Conservation (phyloP, 345 rosid species). For the Syzygium aqueum region DNA sequence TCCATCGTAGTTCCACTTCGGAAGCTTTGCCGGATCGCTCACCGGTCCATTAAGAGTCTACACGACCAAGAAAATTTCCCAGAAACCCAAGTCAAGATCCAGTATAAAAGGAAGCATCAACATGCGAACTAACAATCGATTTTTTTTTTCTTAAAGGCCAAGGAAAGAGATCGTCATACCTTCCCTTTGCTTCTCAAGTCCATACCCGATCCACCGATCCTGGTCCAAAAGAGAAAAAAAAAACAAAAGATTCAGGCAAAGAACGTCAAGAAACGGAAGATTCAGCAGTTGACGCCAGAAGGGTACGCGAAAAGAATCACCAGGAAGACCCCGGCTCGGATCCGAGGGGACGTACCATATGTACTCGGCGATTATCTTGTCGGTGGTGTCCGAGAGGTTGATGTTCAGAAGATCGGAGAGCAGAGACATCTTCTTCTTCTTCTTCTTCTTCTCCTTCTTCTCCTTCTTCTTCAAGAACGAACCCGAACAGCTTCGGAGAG, state of each 20-base stretch:
- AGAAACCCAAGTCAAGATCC: background rate
- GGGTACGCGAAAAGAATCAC: background rate
- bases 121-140: background rate
- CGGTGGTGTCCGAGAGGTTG: slow-evolving; percentile 21
- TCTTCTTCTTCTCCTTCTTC: background rate
- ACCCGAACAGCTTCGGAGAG: background rate
- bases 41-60: slow-evolving; percentile 22
- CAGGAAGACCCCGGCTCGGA: background rate
- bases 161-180: slow-evolving; percentile 3
- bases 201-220: slow-evolving; percentile 42
- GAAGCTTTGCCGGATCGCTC: slow-evolving; percentile 15
- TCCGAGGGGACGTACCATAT: slow-evolving; percentile 12
- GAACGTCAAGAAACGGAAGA: background rate
- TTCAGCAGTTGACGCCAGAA: background rate
- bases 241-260: background rate
- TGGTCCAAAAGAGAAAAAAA: background rate
- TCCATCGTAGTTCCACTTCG: slow-evolving; percentile 27
- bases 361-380: slow-evolving; percentile 28
- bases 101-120: background rate
- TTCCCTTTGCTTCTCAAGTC: slow-evolving; percentile 35
- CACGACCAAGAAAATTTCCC: background rate
- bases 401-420: slow-evolving; percentile 28
- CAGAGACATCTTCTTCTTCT: slow-evolving; percentile 12
- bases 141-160: background rate
- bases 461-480: background rate